Evolutionary conservation across 805 yeast genomes (phyloP).

Genomic region (Vanderwaltozyma yarrowii): DNA sequence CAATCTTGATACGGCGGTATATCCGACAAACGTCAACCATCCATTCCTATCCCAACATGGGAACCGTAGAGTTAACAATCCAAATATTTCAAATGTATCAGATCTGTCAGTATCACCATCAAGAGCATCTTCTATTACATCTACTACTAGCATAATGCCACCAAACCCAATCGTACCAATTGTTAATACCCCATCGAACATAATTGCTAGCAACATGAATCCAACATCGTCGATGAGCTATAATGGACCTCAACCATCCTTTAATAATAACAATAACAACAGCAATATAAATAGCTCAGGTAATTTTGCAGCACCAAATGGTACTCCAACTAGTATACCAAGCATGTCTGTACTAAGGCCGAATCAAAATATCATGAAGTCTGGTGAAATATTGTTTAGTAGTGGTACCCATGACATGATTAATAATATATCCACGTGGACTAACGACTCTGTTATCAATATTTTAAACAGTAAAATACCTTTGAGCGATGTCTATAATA

Average conservation of each 20-base stretch:
- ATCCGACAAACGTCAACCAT: too few relatives aligned
- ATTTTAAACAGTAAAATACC: conserved; percentile 5
- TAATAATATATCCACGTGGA: conserved; percentile 51
- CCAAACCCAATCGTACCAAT: too few relatives aligned
- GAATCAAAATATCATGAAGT: background rate
- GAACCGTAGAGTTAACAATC: background rate
- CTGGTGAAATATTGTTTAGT: conserved; percentile 18
- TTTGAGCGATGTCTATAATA: background rate
- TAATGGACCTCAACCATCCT: too few relatives aligned
- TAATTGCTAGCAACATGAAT: too few relatives aligned
- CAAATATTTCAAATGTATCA: background rate
- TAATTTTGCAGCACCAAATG: background rate
- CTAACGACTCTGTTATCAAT: conserved; percentile 26
- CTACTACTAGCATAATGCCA: too few relatives aligned
- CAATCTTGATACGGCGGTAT: background rate
- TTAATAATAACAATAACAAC: too few relatives aligned
- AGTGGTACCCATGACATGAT: conserved; percentile 49
- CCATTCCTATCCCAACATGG: too few relatives aligned
- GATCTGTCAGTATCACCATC: background rate
- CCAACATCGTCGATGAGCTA: too few relatives aligned
- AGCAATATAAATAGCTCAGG: too few relatives aligned
- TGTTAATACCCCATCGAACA: too few relatives aligned
- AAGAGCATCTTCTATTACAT: background rate
- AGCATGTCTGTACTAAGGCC: background rate
- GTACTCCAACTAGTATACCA: background rate